Base-by-base conservation (phyloP, 148 eudicot species). In the Beta vulgaris region DNA sequence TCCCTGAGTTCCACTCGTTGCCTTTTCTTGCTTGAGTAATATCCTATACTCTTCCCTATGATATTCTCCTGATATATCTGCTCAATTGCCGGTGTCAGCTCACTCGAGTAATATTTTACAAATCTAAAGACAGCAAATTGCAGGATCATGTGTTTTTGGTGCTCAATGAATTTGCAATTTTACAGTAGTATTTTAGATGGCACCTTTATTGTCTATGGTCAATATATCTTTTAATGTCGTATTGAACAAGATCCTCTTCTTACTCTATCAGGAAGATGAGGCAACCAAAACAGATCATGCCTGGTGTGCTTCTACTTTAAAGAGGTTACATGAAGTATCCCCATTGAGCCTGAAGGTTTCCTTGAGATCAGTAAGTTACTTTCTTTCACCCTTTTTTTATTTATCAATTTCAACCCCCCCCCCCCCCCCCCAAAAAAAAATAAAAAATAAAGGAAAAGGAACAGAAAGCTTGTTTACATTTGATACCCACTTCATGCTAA, bases 291-390 rank as follows among this genome's bases (percentile, higher is more conserved):
- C 88, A 13, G 87, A 88, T 31, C 90, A 93, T 82, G 82, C 81
- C 32, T 93, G 95, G 91, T 93, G 91, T 68, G 83, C 73, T 53
- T 79, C 91, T 48, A 85, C 93, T 63, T 72, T 93, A 57, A 87
- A 84, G 79, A 90, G 83, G 75, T 82, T 93, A 18, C 83, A 80
- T 61, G 85, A 88, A 78, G 85, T 86, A 35, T 86, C 97, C 15
- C 98, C 98, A 16, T 85, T 91, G 85, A 87, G 98, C 87, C 87
- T 93, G 87, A 93, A 93, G 79, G 90, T 91, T 80, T 75, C 98
- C 64, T 82, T 93, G 77, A 80, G 88, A 91, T 88, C 97, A 34
- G 98, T 93, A 65, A 84, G 97, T 91, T 14, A 72, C 73, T 72
- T 65, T 74, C 73, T 72, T 65, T 26, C 48, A 32, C 74, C 4